Evolutionary conservation across 345 rosid genomes (phyloP).

Genomic region (Viola odorata): DNA sequence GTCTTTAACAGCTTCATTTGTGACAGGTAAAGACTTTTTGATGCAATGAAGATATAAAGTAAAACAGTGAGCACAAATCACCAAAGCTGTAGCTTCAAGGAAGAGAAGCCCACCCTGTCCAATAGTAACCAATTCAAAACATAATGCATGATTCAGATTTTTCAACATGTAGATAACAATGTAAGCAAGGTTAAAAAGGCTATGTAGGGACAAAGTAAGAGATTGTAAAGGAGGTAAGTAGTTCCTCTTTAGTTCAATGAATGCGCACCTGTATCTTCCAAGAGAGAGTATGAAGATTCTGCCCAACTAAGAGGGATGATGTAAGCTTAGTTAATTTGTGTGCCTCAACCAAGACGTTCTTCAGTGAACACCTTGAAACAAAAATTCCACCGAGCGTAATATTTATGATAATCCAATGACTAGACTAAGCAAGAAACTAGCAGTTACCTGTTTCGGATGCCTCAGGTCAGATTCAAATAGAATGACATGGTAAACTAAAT

Average conservation of each 20-base stretch:
- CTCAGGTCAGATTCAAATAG: too few relatives aligned
- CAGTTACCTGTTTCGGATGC: too few relatives aligned
- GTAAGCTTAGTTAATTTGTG: conserved; percentile 52
- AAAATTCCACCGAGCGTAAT: conserved; percentile 42
- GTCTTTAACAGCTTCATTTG: conserved; percentile 25
- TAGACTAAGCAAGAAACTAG: too few relatives aligned
- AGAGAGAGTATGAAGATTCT: conserved; percentile 43
- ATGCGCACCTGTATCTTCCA: conserved; percentile 58
- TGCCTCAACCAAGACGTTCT: conserved; percentile 38
- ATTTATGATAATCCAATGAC: conserved; percentile 43
- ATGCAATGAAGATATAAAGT: conserved; percentile 34
- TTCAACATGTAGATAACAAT: neutral
- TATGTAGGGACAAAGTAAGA: conserved; percentile 4
- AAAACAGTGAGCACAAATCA: conserved; percentile 38
- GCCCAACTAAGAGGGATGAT: conserved; percentile 51
- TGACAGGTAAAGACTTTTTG: conserved; percentile 25
- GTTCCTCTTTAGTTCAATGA: conserved; percentile 5
- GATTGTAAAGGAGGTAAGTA: conserved; percentile 7
- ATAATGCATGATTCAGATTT: neutral
- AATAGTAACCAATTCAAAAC: conserved; percentile 3
- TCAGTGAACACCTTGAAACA: conserved; percentile 46
- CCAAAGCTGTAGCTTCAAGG: conserved; percentile 58
- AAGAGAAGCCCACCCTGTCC: conserved; percentile 74
- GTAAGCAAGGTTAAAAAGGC: neutral
- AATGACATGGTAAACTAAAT: too few relatives aligned